Evolutionary conservation across 306 rosid species (phyloP).

Genomic region (Astragalus membranaceus): DNA sequence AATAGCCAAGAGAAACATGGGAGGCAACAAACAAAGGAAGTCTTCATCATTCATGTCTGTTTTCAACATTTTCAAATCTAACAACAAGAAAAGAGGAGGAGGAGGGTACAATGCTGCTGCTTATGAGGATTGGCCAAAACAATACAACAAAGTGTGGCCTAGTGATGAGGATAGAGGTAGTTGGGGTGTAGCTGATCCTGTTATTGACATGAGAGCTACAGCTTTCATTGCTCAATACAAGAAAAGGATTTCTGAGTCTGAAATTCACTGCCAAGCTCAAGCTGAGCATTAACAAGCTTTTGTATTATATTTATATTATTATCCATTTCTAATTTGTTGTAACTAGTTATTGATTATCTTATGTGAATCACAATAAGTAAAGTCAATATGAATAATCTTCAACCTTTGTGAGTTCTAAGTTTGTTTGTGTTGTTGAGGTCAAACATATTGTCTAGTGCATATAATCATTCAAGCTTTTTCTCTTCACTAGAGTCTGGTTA

Average conservation of each 20-base stretch:
- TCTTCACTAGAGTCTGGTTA: not conserved
- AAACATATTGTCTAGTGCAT: not conserved
- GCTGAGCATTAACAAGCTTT: not conserved
- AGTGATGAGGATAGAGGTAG: slow-evolving; percentile 63
- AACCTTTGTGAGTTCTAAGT: not conserved
- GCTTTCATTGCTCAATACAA: slow-evolving; percentile 48
- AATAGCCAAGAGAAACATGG: slow-evolving; percentile 29
- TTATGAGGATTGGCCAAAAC: slow-evolving; percentile 24
- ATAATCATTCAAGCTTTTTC: not conserved
- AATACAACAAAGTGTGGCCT: slow-evolving; percentile 45
- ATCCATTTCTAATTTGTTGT: slow-evolving; percentile 1
- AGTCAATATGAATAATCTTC: slow-evolving; percentile 2
- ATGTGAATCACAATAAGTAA: slow-evolving; percentile 16
- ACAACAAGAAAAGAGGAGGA: slow-evolving; percentile 17
- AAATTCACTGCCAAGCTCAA: slow-evolving; percentile 40
- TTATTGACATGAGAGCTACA: slow-evolving; percentile 54
- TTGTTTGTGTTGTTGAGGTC: not conserved
- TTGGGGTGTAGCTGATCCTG: slow-evolving; percentile 57
- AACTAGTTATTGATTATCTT: slow-evolving; percentile 20
- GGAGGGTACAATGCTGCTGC: not conserved
- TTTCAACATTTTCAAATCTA: slow-evolving; percentile 51
- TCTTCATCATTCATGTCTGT: slow-evolving; percentile 45
- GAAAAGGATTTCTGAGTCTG: slow-evolving; percentile 46
- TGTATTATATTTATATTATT: not conserved
- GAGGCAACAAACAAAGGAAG: slow-evolving; percentile 48